phyloP scores from a whole-genome alignment of 169 alveolate genomes.

The Plasmodium billcollinsi region DNA sequence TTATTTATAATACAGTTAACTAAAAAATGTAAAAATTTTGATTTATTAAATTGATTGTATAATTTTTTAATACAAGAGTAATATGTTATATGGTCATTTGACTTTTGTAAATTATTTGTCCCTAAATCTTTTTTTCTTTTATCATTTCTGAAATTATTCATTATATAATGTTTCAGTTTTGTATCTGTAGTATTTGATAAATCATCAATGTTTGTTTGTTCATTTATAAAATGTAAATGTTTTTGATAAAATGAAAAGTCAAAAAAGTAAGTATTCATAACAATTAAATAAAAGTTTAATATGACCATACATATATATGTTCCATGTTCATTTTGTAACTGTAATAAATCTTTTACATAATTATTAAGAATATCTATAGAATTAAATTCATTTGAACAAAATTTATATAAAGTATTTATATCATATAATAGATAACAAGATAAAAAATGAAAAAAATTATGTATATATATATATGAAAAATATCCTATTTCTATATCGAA shows the following conservation, averaged over 20 bases:
- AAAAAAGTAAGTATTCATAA: slow-evolving; percentile 47
- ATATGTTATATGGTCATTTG: slow-evolving; percentile 19
- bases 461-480: slow-evolving; percentile 45
- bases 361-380: slow-evolving; percentile 37
- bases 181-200: background rate
- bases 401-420: slow-evolving; percentile 28
- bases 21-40: slow-evolving; percentile 38
- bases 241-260: slow-evolving; percentile 68
- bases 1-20: slow-evolving; percentile 40
- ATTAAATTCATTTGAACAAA: slow-evolving; percentile 47
- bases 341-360: slow-evolving; percentile 25
- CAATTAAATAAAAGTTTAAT: slow-evolving; percentile 48
- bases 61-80: slow-evolving; percentile 49
- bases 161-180: background rate
- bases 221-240: slow-evolving; percentile 2
- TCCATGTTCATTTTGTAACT: slow-evolving; percentile 21
- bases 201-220: background rate
- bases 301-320: slow-evolving; percentile 23
- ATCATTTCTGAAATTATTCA: background rate
- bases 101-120: background rate
- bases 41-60: slow-evolving; percentile 30
- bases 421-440: slow-evolving; percentile 59
- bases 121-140: background rate
- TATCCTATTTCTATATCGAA: slow-evolving; percentile 63
- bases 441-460: slow-evolving; percentile 50